Conservation (phyloP, 2,329 filamentous ascomycete genomes). For the Ceratocystis papillata region DNA sequence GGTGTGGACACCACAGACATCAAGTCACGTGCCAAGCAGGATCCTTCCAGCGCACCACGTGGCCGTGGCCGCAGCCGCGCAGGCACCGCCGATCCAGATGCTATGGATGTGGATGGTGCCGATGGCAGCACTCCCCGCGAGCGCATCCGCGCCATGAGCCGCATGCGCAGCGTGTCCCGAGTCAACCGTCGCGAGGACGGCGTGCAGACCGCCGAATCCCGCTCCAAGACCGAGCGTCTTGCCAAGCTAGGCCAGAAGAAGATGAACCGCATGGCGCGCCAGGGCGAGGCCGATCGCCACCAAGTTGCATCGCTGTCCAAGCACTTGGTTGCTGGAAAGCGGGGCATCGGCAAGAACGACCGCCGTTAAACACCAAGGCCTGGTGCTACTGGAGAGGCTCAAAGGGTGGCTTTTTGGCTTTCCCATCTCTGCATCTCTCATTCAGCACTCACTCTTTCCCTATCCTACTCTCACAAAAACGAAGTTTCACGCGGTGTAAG, state of each 20-base stretch:
- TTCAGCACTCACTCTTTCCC: neutral
- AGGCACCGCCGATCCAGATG: constrained; percentile 53
- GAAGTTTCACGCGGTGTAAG: too few species aligned
- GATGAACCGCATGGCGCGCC: constrained; percentile 96
- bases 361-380: constrained; percentile 43
- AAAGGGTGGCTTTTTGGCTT: too few species aligned
- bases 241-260: constrained; percentile 89
- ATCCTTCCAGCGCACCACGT: constrained; percentile 48
- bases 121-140: constrained; percentile 38
- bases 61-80: constrained; percentile 57
- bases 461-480: neutral
- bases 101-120: constrained; percentile 59
- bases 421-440: too few species aligned
- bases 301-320: constrained; percentile 69
- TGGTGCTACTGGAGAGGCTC: too few species aligned
- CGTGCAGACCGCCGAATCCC: constrained; percentile 54
- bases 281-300: constrained; percentile 94
- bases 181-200: constrained; percentile 65
- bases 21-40: constrained; percentile 57
- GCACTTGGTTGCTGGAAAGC: constrained; percentile 89
- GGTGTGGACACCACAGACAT: constrained; percentile 74
- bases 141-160: constrained; percentile 60
- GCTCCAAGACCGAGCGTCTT: constrained; percentile 73
- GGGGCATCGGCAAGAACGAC: constrained; percentile 80
- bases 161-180: constrained; percentile 38